These are phyloP conservation scores for Keqinozyma sinolaborantium DNA, from an alignment of 1,139 yeast species.

Conservation along the genomic window DNA sequence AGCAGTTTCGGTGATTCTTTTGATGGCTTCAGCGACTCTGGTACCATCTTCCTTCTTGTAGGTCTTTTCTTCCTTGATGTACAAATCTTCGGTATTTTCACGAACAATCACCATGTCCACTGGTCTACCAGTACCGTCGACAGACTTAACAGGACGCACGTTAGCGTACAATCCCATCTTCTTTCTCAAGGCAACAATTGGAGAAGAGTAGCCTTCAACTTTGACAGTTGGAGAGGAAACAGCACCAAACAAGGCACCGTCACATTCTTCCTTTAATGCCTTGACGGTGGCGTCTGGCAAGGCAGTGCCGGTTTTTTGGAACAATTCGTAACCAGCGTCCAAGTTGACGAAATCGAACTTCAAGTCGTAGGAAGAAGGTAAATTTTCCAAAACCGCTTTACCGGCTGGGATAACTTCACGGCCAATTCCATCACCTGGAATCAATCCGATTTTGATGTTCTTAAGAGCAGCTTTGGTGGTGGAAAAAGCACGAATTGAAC, in stretches of 20 bases:
- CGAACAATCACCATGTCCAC: conserved; percentile 97
- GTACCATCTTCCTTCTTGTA: conserved; percentile 69
- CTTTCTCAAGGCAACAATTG: conserved; percentile 96
- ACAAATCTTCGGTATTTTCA: conserved; percentile 96
- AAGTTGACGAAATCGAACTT: conserved; percentile 81
- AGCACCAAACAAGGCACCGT: conserved; percentile 97
- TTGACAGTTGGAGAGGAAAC: conserved; percentile 92
- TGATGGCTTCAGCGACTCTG: conserved; percentile 94
- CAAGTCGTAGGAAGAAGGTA: conserved; percentile 72
- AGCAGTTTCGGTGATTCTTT: conserved; percentile 89
- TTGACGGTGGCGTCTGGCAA: conserved; percentile 90
- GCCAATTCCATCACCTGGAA: conserved; percentile 99
- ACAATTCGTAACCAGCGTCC: conserved; percentile 92
- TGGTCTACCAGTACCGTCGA: conserved; percentile 76
- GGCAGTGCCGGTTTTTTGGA: conserved; percentile 91
- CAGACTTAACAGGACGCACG: conserved; percentile 96
- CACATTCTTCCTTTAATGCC: conserved; percentile 76
- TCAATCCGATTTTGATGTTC: conserved; percentile 52
- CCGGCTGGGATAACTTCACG: conserved; percentile 98
- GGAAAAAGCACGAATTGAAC: conserved; percentile 30
- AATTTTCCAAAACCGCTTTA: conserved; percentile 73
- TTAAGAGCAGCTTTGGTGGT: conserved; percentile 29
- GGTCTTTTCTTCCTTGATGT: conserved; percentile 86
- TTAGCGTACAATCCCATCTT: conserved; percentile 92
- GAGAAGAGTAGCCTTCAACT: conserved; percentile 95